These are phyloP conservation scores for Diaporthe ampelina DNA, from an alignment of 2,329 filamentous ascomycete species.

Conservation along the genomic window DNA sequence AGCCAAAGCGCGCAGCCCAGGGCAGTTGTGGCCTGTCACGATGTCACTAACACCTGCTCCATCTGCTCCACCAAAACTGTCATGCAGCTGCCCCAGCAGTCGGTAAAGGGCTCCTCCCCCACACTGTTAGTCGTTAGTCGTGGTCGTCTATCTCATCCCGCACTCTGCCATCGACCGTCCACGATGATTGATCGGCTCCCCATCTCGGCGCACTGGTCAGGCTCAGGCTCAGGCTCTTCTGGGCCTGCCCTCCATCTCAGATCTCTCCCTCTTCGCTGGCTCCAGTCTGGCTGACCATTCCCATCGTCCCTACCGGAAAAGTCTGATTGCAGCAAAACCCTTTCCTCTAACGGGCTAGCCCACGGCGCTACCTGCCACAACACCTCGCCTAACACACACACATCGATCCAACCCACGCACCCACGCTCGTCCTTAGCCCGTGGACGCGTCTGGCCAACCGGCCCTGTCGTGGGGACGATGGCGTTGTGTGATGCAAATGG, in stretches of 20 bases:
- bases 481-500: not conserved
- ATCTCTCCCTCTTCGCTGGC: not conserved
- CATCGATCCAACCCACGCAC: not conserved
- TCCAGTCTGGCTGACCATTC: conserved; percentile 28
- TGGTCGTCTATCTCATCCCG: conserved; percentile 20
- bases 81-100: conserved; percentile 31
- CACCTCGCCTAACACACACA: not conserved
- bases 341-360: not conserved
- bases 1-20: not conserved
- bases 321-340: conserved; percentile 26
- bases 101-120: conserved; percentile 11
- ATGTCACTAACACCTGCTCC: conserved; percentile 35
- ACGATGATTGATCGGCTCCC: too few relatives aligned
- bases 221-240: conserved; percentile 4
- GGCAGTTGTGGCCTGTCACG: conserved; percentile 25
- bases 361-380: not conserved
- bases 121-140: not conserved
- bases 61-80: conserved; percentile 27
- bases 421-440: not conserved
- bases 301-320: conserved; percentile 13
- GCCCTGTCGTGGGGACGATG: not conserved
- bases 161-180: not conserved
- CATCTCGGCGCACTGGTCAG: conserved; percentile 1
- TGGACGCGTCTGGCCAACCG: conserved; percentile 5
- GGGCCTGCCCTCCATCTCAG: conserved; percentile 8